Percentiles rank a stretch among this genome's conserved stretches.
Evolutionary conservation across 345 rosid species (phyloP).

Genomic region (Boechera divaricarpa): DNA sequence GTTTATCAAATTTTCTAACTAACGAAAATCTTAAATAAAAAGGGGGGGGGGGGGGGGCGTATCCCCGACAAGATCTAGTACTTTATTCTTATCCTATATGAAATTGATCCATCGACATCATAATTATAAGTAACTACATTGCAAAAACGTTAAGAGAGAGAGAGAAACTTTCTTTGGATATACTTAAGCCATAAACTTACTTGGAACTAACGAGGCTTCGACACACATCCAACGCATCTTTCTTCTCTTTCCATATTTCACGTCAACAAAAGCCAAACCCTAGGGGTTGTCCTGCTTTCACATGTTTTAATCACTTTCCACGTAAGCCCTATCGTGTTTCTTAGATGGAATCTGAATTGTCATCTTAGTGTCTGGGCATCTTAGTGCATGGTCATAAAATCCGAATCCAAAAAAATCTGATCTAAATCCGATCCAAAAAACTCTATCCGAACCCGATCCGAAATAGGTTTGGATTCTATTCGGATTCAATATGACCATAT

Average conservation of each 20-base stretch:
- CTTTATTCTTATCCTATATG: constrained; percentile 40
- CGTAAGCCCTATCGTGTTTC: constrained; percentile 27
- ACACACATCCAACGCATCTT: constrained; percentile 32
- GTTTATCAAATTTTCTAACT: background rate
- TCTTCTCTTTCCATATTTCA: constrained; percentile 37
- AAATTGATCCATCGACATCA: constrained; percentile 33
- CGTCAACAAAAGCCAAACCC: constrained; percentile 41
- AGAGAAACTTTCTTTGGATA: constrained; percentile 32
- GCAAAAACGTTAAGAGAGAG: constrained; percentile 20
- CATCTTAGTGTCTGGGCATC: background rate
- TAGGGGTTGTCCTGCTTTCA: constrained; percentile 24
- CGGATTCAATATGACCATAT: no score
- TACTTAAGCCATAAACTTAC: constrained; percentile 22
- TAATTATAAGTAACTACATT: constrained; percentile 24
- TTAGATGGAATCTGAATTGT: constrained; percentile 13
- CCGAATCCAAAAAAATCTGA: no score
- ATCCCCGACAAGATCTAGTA: constrained; percentile 45
- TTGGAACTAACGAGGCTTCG: constrained; percentile 40
- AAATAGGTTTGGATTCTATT: no score
- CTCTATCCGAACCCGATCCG: no score
- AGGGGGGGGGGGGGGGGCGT: background rate
- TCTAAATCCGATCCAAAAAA: no score
- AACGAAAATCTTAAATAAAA: constrained; percentile 2
- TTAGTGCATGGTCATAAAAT: no score
- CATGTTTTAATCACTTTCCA: constrained; percentile 33